These are phyloP conservation scores for Verticillium isaacii DNA, from an alignment of 2,329 filamentous ascomycete genomes.

Conservation along the genomic window DNA sequence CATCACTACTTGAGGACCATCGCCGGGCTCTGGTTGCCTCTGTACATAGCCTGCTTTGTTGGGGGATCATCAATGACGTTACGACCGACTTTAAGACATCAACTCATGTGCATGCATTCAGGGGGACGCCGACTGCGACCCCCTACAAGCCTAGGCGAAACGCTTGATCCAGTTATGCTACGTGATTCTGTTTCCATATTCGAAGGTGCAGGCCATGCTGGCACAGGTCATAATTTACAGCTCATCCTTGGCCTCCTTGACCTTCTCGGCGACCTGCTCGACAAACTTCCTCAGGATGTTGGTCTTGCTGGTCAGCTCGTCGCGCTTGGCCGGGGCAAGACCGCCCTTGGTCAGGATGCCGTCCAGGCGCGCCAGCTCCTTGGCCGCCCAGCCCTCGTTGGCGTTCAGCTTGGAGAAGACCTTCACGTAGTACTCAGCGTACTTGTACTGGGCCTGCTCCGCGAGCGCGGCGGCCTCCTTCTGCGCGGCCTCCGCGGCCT, in stretches of 20 bases:
- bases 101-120: neutral
- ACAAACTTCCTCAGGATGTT: slow-evolving; percentile 84
- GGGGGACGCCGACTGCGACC: neutral
- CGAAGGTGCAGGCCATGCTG: neutral
- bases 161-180: neutral
- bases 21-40: neutral
- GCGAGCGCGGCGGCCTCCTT: slow-evolving; percentile 63
- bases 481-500: slow-evolving; percentile 66
- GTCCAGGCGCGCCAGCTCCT: slow-evolving; percentile 79
- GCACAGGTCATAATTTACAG: slow-evolving; percentile 46
- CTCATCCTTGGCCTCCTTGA: slow-evolving; percentile 58
- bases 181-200: neutral
- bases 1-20: neutral
- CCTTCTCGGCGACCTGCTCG: slow-evolving; percentile 50
- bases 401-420: slow-evolving; percentile 80
- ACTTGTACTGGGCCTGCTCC: slow-evolving; percentile 62
- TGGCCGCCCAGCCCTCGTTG: slow-evolving; percentile 74
- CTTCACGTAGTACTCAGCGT: slow-evolving; percentile 89
- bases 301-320: slow-evolving; percentile 79
- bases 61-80: neutral
- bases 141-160: neutral
- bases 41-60: neutral
- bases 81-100: neutral
- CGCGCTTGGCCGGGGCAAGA: slow-evolving; percentile 77
- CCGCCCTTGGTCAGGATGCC: slow-evolving; percentile 82